Base-by-base conservation (phyloP, 352 stramenopile genomes). In the Phytophthora boehmeriae region DNA sequence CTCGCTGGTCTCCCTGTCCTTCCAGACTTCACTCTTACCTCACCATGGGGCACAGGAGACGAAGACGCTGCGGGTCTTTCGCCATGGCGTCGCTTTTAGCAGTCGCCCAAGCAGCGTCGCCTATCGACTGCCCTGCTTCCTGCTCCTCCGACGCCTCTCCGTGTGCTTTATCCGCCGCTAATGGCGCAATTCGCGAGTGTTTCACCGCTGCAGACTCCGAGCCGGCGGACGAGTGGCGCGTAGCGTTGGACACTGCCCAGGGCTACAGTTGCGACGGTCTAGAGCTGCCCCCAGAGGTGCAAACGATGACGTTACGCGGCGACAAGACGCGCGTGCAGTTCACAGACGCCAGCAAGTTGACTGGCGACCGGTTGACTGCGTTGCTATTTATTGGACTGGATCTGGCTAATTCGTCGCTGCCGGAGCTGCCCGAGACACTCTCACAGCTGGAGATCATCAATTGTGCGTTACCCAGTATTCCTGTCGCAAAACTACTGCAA, bases 351-450 rank as follows among this genome's bases (percentile, higher is more conserved):
- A 50, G 56, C 19, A 50, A 8, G 14, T 70, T 63, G 61, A 53
- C 38, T 20, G 66, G 59, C n/a, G 28, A 57, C 5, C 39, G n/a
- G n/a, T 27, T 73, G 45, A 8, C 43, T 10, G 35, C 53, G 22
- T 43, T 73, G 50, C 30, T 68, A 63, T 75, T 81, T 67, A 69
- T 72, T 59, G 73, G 73, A 11, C 45, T 81, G 28, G 59, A 78
- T 48, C 28, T 81, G 39, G 54, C 58, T 1, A 55, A 68, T 34
- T 9, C 58, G 2, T 34, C 49, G 30, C 44, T 81, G 1, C 69
- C 69, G 3, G 23, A n/a, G 22, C 54, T 76, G 3, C 69, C 73
- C 6, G 6, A 14, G 1, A 69, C 66, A 14, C 50, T 81, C 11
- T 48, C 14, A 5, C 34, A 63, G 1, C 39, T 78, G 43, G 54